phyloP scores from a whole-genome alignment of 352 stramenopile species.

The Pythium aquatile region DNA sequence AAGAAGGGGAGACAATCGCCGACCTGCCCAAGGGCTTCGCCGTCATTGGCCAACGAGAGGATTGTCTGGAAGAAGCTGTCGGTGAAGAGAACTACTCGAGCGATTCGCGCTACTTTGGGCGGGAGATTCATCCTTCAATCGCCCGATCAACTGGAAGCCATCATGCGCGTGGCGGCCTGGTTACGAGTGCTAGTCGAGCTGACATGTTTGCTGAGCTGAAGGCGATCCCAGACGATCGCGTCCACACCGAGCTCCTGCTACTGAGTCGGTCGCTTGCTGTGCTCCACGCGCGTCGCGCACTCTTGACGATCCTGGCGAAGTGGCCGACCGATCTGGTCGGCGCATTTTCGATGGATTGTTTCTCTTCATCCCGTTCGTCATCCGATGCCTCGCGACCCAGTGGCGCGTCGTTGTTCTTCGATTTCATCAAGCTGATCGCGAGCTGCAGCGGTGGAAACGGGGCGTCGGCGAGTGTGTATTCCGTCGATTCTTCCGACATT shows the following conservation, averaged over 20 bases:
- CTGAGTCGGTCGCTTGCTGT: constrained; percentile 78
- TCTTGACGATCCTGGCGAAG: constrained; percentile 76
- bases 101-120: constrained; percentile 75
- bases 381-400: constrained; percentile 2
- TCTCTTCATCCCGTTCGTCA: constrained; percentile 29
- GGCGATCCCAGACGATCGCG: constrained; percentile 70
- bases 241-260: constrained; percentile 76
- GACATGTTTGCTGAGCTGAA: constrained; percentile 77
- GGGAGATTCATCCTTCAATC: constrained; percentile 77
- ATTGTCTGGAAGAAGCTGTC: constrained; percentile 81
- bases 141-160: constrained; percentile 50
- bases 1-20: constrained; percentile 38
- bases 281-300: constrained; percentile 68
- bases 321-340: constrained; percentile 65
- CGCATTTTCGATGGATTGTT: constrained; percentile 49
- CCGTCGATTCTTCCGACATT: constrained; percentile 24
- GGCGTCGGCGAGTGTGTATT: constrained; percentile 11
- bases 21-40: constrained; percentile 65
- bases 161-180: constrained; percentile 26
- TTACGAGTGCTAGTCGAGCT: constrained; percentile 47
- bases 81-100: constrained; percentile 83
- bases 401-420: constrained; percentile 56
- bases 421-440: constrained; percentile 84
- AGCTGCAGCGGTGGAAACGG: constrained; percentile 46
- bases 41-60: constrained; percentile 75